phyloP scores from a whole-genome alignment of 2,329 filamentous ascomycete species.

The Hypoxylon rubiginosum region DNA sequence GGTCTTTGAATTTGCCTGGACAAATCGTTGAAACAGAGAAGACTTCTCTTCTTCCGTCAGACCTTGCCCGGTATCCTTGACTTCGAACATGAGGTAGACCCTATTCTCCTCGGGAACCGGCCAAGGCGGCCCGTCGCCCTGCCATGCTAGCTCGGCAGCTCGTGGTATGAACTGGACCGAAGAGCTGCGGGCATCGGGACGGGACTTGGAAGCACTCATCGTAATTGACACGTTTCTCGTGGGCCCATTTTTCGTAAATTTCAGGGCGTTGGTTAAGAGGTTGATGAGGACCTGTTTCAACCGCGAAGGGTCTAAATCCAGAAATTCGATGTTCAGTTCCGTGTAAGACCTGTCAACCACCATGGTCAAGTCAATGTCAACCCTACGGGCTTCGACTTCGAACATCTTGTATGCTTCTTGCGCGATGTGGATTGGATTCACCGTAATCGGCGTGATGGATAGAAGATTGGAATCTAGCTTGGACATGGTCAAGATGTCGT shows the following conservation, averaged over 20 bases:
- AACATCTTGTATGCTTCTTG: slow-evolving; percentile 81
- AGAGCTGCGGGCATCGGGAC: slow-evolving; percentile 59
- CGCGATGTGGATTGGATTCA: slow-evolving; percentile 75
- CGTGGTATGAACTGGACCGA: slow-evolving; percentile 74
- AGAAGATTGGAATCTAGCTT: slow-evolving; percentile 79
- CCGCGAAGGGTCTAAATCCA: slow-evolving; percentile 78
- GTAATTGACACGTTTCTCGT: slow-evolving; percentile 68
- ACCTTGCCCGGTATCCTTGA: slow-evolving; percentile 76
- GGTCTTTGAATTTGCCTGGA: slow-evolving; percentile 75
- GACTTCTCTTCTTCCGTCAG: slow-evolving; percentile 73
- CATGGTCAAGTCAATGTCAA: slow-evolving; percentile 78
- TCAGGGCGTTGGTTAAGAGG: slow-evolving; percentile 74
- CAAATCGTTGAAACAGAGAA: slow-evolving; percentile 75
- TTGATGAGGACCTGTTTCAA: slow-evolving; percentile 83
- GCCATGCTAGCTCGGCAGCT: slow-evolving; percentile 69
- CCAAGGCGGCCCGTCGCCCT: slow-evolving; percentile 66
- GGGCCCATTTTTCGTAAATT: slow-evolving; percentile 72
- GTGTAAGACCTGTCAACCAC: slow-evolving; percentile 74
- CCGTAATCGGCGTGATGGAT: slow-evolving; percentile 75
- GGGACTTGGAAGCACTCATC: slow-evolving; percentile 61
- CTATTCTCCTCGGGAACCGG: slow-evolving; percentile 59
- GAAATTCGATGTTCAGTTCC: slow-evolving; percentile 74
- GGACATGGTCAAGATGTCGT: slow-evolving; percentile 74
- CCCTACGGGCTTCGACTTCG: slow-evolving; percentile 77
- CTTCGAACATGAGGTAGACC: slow-evolving; percentile 77